A percentile compares a stretch with the other conserved stretches of the same genome.
Evolutionary conservation across 2,329 filamentous ascomycete species (phyloP).

Genomic region (Fusarium sp.): DNA sequence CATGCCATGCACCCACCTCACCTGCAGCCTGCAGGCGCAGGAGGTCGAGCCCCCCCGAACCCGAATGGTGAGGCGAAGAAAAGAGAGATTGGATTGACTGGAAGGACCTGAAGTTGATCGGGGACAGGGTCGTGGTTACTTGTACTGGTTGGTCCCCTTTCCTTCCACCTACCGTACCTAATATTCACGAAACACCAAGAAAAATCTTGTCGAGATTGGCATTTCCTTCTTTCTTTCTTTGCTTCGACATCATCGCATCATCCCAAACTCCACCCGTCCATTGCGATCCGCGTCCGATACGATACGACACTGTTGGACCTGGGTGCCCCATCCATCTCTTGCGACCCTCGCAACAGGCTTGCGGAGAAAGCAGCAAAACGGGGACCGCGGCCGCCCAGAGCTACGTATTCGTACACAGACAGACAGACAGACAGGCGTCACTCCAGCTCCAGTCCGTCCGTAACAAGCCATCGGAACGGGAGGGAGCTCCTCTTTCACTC

Average conservation of each 20-base stretch:
- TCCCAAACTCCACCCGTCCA: slow-evolving; percentile 34
- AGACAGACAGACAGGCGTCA: background rate
- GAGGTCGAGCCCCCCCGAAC: slow-evolving; percentile 10
- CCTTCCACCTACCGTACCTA: background rate
- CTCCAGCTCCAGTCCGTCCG: background rate
- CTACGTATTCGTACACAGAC: slow-evolving; percentile 33
- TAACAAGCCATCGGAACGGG: background rate
- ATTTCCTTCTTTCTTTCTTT: background rate
- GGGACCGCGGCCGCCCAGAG: slow-evolving; percentile 25
- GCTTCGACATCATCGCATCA: slow-evolving; percentile 29
- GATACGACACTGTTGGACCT: slow-evolving; percentile 33
- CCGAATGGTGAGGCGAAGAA: slow-evolving; percentile 22
- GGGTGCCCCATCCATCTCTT: slow-evolving; percentile 20
- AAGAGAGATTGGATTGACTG: background rate
- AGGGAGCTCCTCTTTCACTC: slow-evolving; percentile 7
- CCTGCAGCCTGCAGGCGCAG: background rate
- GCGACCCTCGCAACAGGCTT: slow-evolving; percentile 19
- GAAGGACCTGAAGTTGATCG: slow-evolving; percentile 3
- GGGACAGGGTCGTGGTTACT: slow-evolving; percentile 1
- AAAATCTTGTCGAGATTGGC: background rate
- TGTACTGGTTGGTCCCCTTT: background rate
- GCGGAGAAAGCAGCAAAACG: slow-evolving; percentile 25
- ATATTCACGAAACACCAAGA: background rate
- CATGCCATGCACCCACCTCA: no score
- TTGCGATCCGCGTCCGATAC: slow-evolving; percentile 38